Evolutionary conservation across 345 rosid genomes (phyloP), one percentile per base, ranked within the genome.

Genomic region (Rhodamnia argentea): DNA sequence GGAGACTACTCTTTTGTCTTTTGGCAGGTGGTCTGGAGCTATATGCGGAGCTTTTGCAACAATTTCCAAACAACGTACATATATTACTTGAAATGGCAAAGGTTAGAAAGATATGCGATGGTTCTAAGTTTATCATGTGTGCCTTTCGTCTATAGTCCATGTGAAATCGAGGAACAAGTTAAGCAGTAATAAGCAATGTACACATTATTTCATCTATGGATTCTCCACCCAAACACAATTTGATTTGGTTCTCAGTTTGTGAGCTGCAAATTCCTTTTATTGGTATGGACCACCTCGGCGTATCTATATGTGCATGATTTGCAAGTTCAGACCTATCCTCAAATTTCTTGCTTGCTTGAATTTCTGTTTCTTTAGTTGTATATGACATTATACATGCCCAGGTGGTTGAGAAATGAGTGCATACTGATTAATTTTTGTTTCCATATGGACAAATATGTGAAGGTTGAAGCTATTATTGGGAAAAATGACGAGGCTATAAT

Each of bases 391-490:
- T 82, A 22, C 27, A 37, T 50, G 24, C 57, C 24, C 20, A 82
- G 84, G 54, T n/a, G 32, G 42, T 82, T 70, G 78, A 70, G 47
- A 70, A 37, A 44, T 40, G 78, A 70, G 85, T 74, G 54, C 37
- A 18, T 57, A 32, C 29, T 52, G 74, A 82, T 27, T 27, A 22
- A 27, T 27, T 83, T 42, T 52, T 52, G 32, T 32, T 29, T 83
- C 23, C 78, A 37, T 70, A 18, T 70, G 78, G 47, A 70, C 78
- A 70, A 70, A 70, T 37, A 6, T 84, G 40, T 87, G 84, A 84
- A 97, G 99, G 94, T 95, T 86, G 98, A 96, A 90, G 99, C 99
- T 90, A 97, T 97, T 89, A 91, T 90, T 87, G 99, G 99, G 83
- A 97, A 97, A 93, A 96, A 90, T 55, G 98, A 97, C 50, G 99